phyloP scores from a whole-genome alignment of 345 rosid species.

The Psidium guajava region DNA sequence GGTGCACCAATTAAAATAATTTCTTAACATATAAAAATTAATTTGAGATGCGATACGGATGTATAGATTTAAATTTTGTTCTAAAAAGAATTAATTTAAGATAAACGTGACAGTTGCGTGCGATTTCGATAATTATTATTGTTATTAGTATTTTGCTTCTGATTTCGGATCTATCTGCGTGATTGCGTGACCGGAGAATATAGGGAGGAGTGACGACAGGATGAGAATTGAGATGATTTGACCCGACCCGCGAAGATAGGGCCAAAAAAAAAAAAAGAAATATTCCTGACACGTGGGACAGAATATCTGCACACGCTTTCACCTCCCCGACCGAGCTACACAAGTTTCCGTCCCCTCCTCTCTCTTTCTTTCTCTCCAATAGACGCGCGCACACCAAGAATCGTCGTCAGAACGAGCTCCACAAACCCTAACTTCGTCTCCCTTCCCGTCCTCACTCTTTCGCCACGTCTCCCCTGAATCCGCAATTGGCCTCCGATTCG shows the following conservation, averaged over 20 bases:
- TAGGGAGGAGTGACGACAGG: background rate
- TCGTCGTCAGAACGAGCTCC: background rate
- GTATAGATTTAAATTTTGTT: too few relatives aligned
- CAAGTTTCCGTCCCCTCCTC: background rate
- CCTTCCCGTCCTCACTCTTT: background rate
- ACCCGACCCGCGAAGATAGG: background rate
- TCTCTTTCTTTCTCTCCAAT: background rate
- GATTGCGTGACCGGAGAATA: background rate
- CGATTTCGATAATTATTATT: too few relatives aligned
- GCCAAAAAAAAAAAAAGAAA: background rate
- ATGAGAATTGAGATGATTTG: background rate
- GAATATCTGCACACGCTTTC: background rate
- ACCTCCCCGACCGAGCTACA: background rate
- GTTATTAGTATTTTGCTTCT: too few relatives aligned
- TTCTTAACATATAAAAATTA: too few relatives aligned
- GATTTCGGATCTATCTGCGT: background rate
- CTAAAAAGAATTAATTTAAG: too few relatives aligned
- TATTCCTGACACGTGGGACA: background rate
- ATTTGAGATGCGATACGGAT: too few relatives aligned
- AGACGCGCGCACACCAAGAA: background rate
- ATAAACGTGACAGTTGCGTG: too few relatives aligned
- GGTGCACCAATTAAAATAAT: fast-evolving
- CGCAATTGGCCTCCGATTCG: background rate
- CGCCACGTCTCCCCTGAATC: background rate
- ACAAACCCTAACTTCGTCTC: slow-evolving; percentile 8